Evolutionary conservation across 2,329 filamentous ascomycete genomes (phyloP).

Genomic region (Acephala macrosclerotiorum): DNA sequence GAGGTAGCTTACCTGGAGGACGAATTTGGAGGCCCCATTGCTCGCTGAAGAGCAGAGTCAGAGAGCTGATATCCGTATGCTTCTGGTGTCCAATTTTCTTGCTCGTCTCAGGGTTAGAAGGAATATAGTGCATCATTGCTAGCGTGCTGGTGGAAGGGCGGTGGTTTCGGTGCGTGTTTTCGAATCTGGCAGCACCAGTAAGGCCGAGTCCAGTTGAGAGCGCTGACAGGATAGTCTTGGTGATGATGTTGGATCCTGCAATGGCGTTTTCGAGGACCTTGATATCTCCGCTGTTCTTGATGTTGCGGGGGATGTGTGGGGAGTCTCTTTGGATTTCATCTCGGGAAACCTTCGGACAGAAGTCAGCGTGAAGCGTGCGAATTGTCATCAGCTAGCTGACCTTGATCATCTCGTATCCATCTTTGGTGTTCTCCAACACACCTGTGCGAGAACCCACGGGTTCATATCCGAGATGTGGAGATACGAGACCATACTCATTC

Average conservation of each 20-base stretch:
- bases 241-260: conserved; percentile 57
- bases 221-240: conserved; percentile 46
- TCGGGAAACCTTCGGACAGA: conserved; percentile 51
- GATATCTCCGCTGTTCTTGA: conserved; percentile 58
- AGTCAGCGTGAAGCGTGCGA: neutral
- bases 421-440: conserved; percentile 55
- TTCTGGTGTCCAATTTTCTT: conserved; percentile 60
- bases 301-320: conserved; percentile 54
- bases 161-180: conserved; percentile 59
- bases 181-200: conserved; percentile 54
- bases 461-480: conserved; percentile 61
- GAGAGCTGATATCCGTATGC: conserved; percentile 63
- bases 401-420: conserved; percentile 63
- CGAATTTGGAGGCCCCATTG: conserved; percentile 65
- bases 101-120: conserved; percentile 50
- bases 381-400: conserved; percentile 30
- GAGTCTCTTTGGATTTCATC: conserved; percentile 57
- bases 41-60: conserved; percentile 62
- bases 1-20: conserved; percentile 49
- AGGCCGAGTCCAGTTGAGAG: conserved; percentile 57
- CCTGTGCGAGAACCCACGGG: conserved; percentile 57
- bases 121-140: conserved; percentile 63
- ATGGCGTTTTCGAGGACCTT: conserved; percentile 58
- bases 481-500: conserved; percentile 62
- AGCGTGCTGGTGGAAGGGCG: conserved; percentile 56